Conservation (phyloP, 1,284 basidiomycete species). For the Porodaedalea pini region DNA sequence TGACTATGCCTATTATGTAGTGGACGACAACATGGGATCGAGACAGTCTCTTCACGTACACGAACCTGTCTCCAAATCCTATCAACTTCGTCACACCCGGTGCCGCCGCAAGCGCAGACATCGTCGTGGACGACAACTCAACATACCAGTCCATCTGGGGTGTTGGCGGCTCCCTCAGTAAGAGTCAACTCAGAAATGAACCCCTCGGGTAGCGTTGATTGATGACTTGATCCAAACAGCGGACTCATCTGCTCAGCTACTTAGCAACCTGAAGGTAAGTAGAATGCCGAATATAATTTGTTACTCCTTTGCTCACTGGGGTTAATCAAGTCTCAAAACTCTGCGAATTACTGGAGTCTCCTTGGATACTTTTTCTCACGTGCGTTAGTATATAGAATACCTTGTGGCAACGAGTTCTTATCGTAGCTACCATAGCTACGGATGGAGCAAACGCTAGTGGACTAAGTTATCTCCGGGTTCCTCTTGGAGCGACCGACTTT, state of each 20-base stretch:
- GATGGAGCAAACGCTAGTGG: constrained; percentile 50
- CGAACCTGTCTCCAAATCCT: constrained; percentile 40
- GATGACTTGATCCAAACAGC: constrained; percentile 31
- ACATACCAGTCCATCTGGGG: constrained; percentile 47
- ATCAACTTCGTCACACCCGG: constrained; percentile 52
- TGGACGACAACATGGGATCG: constrained; percentile 65
- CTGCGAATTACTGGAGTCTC: constrained; percentile 43
- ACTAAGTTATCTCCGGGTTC: constrained; percentile 46
- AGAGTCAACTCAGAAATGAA: constrained; percentile 17
- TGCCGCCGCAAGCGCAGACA: constrained; percentile 43
- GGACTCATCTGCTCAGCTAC: constrained; percentile 47
- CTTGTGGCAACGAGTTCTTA: neutral
- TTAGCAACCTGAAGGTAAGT: constrained; percentile 51
- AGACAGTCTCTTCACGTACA: constrained; percentile 45
- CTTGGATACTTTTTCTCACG: constrained; percentile 44
- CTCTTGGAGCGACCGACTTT: constrained; percentile 54
- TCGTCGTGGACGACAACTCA: constrained; percentile 41
- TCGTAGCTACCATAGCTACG: constrained; percentile 33
- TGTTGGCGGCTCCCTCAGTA: constrained; percentile 50
- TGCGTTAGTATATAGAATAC: constrained; percentile 22
- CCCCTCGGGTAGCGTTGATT: neutral
- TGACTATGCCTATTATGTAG: constrained; percentile 30
- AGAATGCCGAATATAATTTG: neutral
- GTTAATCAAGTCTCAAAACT: constrained; percentile 35
- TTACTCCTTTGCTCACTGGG: too few relatives aligned